These are phyloP conservation scores for Turritis glabra DNA, from an alignment of 345 rosid genomes.

Conservation along the genomic window DNA sequence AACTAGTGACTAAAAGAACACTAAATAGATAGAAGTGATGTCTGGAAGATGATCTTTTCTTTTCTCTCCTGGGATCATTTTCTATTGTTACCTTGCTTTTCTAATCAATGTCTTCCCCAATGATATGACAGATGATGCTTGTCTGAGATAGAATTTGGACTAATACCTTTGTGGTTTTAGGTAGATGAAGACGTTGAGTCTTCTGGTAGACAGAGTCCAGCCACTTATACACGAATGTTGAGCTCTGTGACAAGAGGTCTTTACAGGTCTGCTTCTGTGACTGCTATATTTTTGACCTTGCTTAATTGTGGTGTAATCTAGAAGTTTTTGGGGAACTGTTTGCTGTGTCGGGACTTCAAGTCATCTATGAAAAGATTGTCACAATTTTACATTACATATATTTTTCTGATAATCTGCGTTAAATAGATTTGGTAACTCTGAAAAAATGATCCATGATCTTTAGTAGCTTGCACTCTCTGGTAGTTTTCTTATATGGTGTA, in stretches of 20 bases:
- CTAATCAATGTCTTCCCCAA: not conserved
- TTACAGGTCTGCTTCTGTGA: conserved; percentile 57
- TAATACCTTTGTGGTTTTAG: conserved; percentile 49
- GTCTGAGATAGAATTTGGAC: conserved; percentile 21
- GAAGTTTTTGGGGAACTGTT: not conserved
- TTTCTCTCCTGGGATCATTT: no score
- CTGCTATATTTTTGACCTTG: conserved; percentile 7
- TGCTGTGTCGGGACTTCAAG: not conserved
- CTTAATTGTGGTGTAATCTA: conserved; percentile 12
- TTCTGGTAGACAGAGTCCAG: conserved; percentile 68
- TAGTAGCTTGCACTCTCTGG: conserved; percentile 12
- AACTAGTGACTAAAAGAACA: not conserved
- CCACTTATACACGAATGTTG: conserved; percentile 61
- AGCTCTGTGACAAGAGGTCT: conserved; percentile 79
- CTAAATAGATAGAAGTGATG: not conserved
- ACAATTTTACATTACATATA: not conserved
- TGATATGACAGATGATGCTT: not conserved
- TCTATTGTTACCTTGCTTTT: not conserved
- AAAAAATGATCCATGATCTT: not conserved
- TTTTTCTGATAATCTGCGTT: not conserved
- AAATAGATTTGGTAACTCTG: not conserved
- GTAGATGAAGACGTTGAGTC: conserved; percentile 56
- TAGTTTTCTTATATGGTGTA: not conserved
- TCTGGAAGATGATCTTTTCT: not conserved
- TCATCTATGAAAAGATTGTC: not conserved